Conservation (phyloP, 2,329 filamentous ascomycete genomes). For the Aspergillus sojae region DNA sequence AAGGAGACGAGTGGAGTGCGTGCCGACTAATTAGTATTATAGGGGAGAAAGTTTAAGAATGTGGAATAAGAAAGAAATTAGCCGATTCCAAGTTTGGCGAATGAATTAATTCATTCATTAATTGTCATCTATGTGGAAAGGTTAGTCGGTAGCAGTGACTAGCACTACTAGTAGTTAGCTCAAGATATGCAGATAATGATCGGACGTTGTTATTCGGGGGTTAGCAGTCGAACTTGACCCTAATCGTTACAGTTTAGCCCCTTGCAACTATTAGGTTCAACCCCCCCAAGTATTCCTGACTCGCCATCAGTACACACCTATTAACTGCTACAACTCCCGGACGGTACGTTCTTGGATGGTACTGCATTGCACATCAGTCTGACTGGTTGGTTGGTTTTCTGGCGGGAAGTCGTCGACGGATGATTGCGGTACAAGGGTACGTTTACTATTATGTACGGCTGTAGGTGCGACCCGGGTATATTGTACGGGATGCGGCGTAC, state of each 20-base stretch:
- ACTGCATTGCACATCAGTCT: not conserved
- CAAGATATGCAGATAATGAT: slow-evolving; percentile 17
- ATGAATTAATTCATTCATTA: not conserved
- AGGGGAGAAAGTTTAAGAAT: not conserved
- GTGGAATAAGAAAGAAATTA: not conserved
- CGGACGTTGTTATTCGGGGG: slow-evolving; percentile 14
- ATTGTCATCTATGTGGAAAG: not conserved
- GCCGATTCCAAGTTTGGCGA: not conserved
- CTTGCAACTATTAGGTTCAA: not conserved
- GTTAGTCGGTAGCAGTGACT: not conserved
- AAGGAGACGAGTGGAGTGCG: not conserved
- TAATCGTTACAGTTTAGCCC: slow-evolving; percentile 10
- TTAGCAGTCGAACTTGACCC: slow-evolving; percentile 8
- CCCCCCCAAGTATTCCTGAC: not conserved
- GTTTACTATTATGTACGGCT: not conserved
- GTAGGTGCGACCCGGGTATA: slow-evolving; percentile 1
- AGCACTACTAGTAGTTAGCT: not conserved
- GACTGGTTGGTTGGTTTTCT: slow-evolving; percentile 3
- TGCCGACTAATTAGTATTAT: not conserved
- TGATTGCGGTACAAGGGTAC: slow-evolving; percentile 5
- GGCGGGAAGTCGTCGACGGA: not conserved
- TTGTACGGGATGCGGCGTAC: slow-evolving; percentile 11
- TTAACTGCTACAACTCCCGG: not conserved
- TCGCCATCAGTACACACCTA: slow-evolving; percentile 1
- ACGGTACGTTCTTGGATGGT: not conserved